Conservation (phyloP, 1,284 basidiomycete species). For the Laetiporus sulphureus region DNA sequence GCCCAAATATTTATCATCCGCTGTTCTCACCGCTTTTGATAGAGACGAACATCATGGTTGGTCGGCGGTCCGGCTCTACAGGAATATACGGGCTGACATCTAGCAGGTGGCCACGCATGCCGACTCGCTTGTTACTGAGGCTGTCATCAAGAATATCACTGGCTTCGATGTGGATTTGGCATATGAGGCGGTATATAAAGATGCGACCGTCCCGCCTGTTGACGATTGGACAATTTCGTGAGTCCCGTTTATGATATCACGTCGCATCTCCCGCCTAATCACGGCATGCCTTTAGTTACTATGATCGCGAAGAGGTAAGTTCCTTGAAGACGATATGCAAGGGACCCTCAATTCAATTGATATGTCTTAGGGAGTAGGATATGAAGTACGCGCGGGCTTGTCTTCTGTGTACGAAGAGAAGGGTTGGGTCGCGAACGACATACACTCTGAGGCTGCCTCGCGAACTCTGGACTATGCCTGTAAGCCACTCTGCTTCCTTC, state of each 20-base stretch:
- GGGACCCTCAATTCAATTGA: background rate
- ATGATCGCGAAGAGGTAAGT: constrained; percentile 65
- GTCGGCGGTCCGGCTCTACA: too few relatives aligned
- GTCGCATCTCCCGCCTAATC: background rate
- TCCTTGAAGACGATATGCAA: background rate
- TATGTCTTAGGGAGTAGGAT: constrained; percentile 58
- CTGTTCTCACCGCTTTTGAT: background rate
- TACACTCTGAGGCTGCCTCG: constrained; percentile 75
- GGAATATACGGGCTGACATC: too few relatives aligned
- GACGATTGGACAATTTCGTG: constrained; percentile 54
- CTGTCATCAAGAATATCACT: constrained; percentile 56
- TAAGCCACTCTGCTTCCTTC: constrained; percentile 25
- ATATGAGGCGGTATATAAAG: constrained; percentile 73
- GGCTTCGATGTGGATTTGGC: constrained; percentile 63
- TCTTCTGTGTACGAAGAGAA: constrained; percentile 58
- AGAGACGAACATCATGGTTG: constrained; percentile 74
- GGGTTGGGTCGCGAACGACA: constrained; percentile 76
- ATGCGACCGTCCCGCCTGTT: constrained; percentile 62
- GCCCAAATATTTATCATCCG: background rate
- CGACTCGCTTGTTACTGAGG: constrained; percentile 77
- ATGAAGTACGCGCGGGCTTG: constrained; percentile 77
- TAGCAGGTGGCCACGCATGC: constrained; percentile 74
- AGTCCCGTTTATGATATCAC: constrained; percentile 9
- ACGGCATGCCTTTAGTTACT: constrained; percentile 38
- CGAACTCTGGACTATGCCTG: constrained; percentile 76